These are phyloP conservation scores for Trichophyton simii DNA, from an alignment of 2,329 filamentous ascomycete genomes.

Conservation along the genomic window DNA sequence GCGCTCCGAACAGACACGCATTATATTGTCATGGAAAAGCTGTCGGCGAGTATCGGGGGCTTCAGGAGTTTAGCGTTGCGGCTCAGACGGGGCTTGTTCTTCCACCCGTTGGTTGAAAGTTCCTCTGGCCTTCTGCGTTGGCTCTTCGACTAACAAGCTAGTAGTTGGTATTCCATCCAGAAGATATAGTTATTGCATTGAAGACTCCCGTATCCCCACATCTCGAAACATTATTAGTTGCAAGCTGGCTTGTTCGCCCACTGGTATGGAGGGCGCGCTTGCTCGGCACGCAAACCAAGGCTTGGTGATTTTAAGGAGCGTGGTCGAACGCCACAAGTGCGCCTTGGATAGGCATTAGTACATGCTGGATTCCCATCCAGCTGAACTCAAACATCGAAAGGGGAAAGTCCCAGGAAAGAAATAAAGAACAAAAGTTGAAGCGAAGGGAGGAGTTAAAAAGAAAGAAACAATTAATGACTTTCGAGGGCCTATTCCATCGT, in stretches of 20 bases:
- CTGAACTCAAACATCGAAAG: neutral
- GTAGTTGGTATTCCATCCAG: neutral
- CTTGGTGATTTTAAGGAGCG: neutral
- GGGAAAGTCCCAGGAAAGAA: neutral
- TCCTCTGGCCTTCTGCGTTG: conserved; percentile 1
- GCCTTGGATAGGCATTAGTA: neutral
- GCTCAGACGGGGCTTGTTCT: neutral
- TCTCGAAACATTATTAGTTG: neutral
- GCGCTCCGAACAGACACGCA: neutral
- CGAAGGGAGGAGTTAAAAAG: neutral
- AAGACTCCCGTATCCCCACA: neutral
- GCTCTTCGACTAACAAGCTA: neutral
- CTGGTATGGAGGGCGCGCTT: neutral
- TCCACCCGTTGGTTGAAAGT: neutral
- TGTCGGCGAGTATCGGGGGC: neutral
- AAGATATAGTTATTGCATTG: neutral
- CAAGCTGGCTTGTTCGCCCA: neutral
- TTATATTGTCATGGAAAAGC: neutral
- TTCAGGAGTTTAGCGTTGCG: neutral
- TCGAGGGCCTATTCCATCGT: neutral
- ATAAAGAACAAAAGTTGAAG: neutral
- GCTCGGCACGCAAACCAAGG: neutral
- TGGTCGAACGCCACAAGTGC: neutral
- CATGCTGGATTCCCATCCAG: neutral
- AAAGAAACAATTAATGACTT: neutral